phyloP scores from a whole-genome alignment of 352 stramenopile genomes.

The Phytophthora pistaciae region DNA sequence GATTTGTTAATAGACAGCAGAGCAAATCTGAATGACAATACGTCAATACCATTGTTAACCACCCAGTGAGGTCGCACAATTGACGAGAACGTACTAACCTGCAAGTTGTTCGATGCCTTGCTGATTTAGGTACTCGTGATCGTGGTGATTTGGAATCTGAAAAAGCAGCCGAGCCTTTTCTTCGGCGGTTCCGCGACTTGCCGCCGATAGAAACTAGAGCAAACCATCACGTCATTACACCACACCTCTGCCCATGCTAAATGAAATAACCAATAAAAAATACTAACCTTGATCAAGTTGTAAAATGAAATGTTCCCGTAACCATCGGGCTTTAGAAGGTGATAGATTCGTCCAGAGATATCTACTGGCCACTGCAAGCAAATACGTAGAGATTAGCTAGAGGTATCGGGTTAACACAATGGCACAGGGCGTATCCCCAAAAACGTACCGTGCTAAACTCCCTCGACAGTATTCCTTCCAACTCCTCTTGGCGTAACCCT shows the following conservation, averaged over 20 bases:
- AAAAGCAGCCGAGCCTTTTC: constrained; percentile 72
- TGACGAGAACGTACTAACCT: constrained; percentile 32
- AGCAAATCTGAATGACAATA: constrained; percentile 47
- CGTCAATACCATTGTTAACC: neutral
- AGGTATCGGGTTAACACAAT: neutral
- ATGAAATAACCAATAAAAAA: neutral
- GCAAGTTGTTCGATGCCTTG: constrained; percentile 54
- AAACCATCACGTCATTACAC: neutral
- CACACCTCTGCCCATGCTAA: neutral
- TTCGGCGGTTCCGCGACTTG: constrained; percentile 49
- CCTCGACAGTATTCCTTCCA: constrained; percentile 61
- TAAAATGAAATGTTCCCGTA: constrained; percentile 75
- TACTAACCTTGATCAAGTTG: constrained; percentile 63
- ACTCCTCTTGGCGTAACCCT: constrained; percentile 58
- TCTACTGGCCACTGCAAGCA: constrained; percentile 53
- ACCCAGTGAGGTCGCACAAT: neutral
- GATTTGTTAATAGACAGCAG: constrained; percentile 57
- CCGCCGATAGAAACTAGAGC: constrained; percentile 47
- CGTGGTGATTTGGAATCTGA: constrained; percentile 40
- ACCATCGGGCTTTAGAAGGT: constrained; percentile 58
- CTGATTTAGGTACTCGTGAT: constrained; percentile 42
- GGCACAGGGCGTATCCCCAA: neutral
- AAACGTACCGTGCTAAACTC: constrained; percentile 54
- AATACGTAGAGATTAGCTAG: neutral
- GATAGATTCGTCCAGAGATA: constrained; percentile 52